Evolutionary conservation across 1,284 basidiomycete genomes (phyloP).

Genomic region (Sanguinoderma infundibulare): DNA sequence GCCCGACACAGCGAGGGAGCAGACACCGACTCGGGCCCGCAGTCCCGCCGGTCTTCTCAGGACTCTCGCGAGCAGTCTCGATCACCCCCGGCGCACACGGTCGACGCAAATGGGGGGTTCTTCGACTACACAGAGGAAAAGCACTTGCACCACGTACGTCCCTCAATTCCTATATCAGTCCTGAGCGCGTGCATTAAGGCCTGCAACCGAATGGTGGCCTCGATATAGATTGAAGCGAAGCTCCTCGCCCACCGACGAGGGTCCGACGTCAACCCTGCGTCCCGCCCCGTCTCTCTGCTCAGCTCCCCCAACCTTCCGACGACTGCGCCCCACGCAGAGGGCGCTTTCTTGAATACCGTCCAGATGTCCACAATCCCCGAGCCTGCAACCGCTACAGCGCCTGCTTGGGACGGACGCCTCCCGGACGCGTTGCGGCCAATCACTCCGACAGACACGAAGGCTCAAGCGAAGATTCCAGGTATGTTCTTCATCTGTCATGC

Average conservation of each 20-base stretch:
- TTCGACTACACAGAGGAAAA: conserved; percentile 81
- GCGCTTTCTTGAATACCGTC: conserved; percentile 39
- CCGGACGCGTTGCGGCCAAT: conserved; percentile 40
- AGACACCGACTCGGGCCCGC: background rate
- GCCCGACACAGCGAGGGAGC: background rate
- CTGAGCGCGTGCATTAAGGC: background rate
- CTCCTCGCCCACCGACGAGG: conserved; percentile 62
- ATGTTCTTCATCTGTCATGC: background rate
- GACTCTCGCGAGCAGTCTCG: conserved; percentile 23
- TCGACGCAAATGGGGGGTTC: conserved; percentile 68
- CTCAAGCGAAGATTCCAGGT: conserved; percentile 22
- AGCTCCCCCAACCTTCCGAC: conserved; percentile 36
- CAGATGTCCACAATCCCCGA: conserved; percentile 45
- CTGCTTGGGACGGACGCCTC: conserved; percentile 11
- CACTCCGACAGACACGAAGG: conserved; percentile 41
- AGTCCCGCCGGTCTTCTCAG: conserved; percentile 9
- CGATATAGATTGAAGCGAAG: conserved; percentile 71
- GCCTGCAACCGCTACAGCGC: conserved; percentile 25
- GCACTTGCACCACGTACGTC: conserved; percentile 68
- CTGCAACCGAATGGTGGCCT: background rate
- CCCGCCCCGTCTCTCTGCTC: conserved; percentile 33
- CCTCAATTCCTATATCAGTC: conserved; percentile 3
- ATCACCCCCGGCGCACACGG: conserved; percentile 46
- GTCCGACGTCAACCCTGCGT: conserved; percentile 41
- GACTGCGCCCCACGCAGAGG: conserved; percentile 49